A percentile compares a stretch with the other conserved stretches of the same genome.
Evolutionary conservation across 768 basidiomycete species (phyloP).

Genomic region (Mrakia gelida): DNA sequence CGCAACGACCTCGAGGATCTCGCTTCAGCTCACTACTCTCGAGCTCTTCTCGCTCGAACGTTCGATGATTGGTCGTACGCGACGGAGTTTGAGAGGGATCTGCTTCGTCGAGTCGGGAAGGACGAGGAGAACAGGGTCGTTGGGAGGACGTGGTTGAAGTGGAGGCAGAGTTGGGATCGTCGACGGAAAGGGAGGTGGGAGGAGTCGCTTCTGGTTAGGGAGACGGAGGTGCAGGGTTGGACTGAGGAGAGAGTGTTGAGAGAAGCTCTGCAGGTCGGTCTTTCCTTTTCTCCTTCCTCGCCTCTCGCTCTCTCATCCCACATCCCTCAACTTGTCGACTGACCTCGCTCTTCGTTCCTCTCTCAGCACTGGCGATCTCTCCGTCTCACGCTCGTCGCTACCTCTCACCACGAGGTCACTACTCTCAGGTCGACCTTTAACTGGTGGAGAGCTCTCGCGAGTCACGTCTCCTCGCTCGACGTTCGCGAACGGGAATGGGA

Average conservation of each 20-base stretch:
- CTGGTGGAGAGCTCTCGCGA: slow-evolving; percentile 3
- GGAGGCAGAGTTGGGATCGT: slow-evolving; percentile 23
- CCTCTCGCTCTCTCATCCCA: no score
- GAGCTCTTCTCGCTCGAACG: slow-evolving; percentile 7
- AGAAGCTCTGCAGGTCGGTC: background rate
- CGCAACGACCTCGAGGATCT: slow-evolving; percentile 44
- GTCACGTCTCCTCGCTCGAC: background rate
- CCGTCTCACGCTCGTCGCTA: background rate
- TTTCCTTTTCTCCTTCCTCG: background rate
- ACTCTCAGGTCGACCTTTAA: background rate
- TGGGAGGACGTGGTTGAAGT: slow-evolving; percentile 24
- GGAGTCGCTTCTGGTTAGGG: background rate
- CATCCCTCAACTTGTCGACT: no score
- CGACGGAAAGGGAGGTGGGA: slow-evolving; percentile 20
- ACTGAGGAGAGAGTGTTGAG: background rate
- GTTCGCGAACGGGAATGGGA: background rate
- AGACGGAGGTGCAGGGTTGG: background rate
- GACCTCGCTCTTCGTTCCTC: background rate
- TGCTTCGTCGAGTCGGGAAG: background rate
- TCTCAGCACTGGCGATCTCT: slow-evolving; percentile 16
- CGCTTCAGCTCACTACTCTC: slow-evolving; percentile 50
- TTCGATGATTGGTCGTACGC: slow-evolving; percentile 1
- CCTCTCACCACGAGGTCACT: background rate
- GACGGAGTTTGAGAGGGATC: background rate
- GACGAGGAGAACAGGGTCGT: slow-evolving; percentile 10